Evolutionary conservation across 441 rosid species (phyloP), one percentile per base, ranked within the genome.

Genomic region (Pelargonium myrrhifolium): DNA sequence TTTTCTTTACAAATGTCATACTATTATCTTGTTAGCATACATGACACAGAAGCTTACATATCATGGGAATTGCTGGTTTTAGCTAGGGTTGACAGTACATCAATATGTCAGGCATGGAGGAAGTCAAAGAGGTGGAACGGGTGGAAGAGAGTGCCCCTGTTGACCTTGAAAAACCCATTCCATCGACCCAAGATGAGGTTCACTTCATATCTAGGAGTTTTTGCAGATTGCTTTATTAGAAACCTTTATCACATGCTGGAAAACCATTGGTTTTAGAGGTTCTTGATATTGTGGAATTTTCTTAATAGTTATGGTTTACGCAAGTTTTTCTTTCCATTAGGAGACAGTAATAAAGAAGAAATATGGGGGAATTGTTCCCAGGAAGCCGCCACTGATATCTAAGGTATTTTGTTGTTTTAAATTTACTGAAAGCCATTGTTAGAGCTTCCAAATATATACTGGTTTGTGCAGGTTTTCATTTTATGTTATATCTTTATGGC

Each of bases 381-480:
- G 89, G 90, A 95, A 92, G 75, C 98, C 98, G 31, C 99, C 99
- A 26, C 95, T 95, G 58, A 95, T 95, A 68, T 95, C 98, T 53
- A 94, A 94, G 94, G 98, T 94, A 72, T 58, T 17, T 63, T 64
- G 18, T 58, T 42, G 64, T 68, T 65, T 43, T 40, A 42, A 17
- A 8, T 10, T 59, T 65, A 9, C n/a, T 45, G 39, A 12, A 68
- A 15, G 45, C 49, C 39, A 6, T 11, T 68, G 6, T 47, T 62
- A 10, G 9, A 26, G 11, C 6, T 59, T 62, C 18, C 3, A 4
- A 60, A 60, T 10, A 53, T 24, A 40, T 68, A 62, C 55, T 64
- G 66, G 17, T 71, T 62, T 65, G 2, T 63, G 18, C 17, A 69
- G 65, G 42, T 66, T 37, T 74, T 26, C 5, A 53, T 68, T 61